Evolutionary conservation across 139 green algal species (phyloP), one percentile per base, ranked within the genome.

Genomic region (Mychonastes homosphaera): DNA sequence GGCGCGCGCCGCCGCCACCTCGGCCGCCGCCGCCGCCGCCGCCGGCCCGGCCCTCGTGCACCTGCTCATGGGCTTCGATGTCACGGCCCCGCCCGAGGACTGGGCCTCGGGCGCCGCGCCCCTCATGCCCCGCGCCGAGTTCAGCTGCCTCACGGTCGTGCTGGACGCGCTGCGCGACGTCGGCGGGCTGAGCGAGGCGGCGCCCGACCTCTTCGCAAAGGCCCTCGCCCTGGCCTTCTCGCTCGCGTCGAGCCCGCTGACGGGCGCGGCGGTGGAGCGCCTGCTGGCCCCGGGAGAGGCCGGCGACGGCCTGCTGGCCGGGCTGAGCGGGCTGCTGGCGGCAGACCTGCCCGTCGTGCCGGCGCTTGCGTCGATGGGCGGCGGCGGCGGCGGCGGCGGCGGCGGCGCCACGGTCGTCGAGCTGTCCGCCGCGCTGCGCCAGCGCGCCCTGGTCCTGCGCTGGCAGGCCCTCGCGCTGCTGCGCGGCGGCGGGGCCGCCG

Each of bases 21-120:
- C 36, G 49, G 34, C 39, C 30, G 55, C 45, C 0, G 27, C 86
- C 10, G 49, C 71, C 2, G 58, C 53, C 2, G 65, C 44, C 1
- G 65, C 53, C 2, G 32, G 36, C 1, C 87, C 87, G 38, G 77
- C 72, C 63, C 21, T 95, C 29, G 55, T 71, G 0, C 85, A 95
- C 51, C 63, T 92, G 51, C 73, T 95, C 30, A 65, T 90, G 32
- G 81, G 84, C 19, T 95, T 89, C 53, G 75, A 90, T 35, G 60
- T 35, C 13, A 45, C 28, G 6, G 6, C 39, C 19, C 8, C 19
- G 4, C 60, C 60, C 8, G 41, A 80, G 23, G 72, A 82, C 28
- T 56, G 50, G 47, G 46, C 29, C 18, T 40, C 19, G 33, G 16
- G 1, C 26, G 2, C 50, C n/a, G 56, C 56, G 54, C 43, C 43